phyloP scores from a whole-genome alignment of 2,329 filamentous ascomycete species.

The Xylariaceae sp. region DNA sequence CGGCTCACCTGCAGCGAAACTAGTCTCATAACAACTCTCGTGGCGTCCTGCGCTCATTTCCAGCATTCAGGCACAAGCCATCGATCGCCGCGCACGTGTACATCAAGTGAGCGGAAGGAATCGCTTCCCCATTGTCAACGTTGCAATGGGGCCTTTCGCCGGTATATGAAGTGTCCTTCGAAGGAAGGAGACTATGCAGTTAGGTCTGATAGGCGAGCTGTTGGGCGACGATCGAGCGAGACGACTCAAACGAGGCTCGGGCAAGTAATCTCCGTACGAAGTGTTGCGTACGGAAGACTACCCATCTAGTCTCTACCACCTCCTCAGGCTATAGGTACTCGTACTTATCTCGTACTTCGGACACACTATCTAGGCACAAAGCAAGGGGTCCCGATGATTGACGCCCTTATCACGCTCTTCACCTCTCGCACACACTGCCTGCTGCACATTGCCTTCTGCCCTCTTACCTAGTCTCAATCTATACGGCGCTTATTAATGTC shows the following conservation, averaged over 20 bases:
- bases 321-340: background rate
- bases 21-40: slow-evolving; percentile 12
- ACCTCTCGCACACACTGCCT: no score
- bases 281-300: background rate
- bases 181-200: slow-evolving; percentile 1
- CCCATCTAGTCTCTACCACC: background rate
- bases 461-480: background rate
- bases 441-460: background rate
- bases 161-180: slow-evolving; percentile 11
- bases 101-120: slow-evolving; percentile 3
- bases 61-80: slow-evolving; percentile 12
- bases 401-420: slow-evolving; percentile 5
- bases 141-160: slow-evolving; percentile 1
- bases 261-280: background rate
- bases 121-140: slow-evolving; percentile 11
- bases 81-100: slow-evolving; percentile 7
- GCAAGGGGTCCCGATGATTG: slow-evolving; percentile 14
- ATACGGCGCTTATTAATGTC: background rate
- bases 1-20: slow-evolving; percentile 12
- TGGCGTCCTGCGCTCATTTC: slow-evolving; percentile 22
- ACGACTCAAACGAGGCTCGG: background rate
- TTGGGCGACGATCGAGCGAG: background rate
- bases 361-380: slow-evolving; percentile 5
- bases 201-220: background rate
- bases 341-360: background rate